These are phyloP conservation scores for Parachaetomium inaequale DNA, from an alignment of 495 filamentous ascomycete genomes.

Conservation along the genomic window DNA sequence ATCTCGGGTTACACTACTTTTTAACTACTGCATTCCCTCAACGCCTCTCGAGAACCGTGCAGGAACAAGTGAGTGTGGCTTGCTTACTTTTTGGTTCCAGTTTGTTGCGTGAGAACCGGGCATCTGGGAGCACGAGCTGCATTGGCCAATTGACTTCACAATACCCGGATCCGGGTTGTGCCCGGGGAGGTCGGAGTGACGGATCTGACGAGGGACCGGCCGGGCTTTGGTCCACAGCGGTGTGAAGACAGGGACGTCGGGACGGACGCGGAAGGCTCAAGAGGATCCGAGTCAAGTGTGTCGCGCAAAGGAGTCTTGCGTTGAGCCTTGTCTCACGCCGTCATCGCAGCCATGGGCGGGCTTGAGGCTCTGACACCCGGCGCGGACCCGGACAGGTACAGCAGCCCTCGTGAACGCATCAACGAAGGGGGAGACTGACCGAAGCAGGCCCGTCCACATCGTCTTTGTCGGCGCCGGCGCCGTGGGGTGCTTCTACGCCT, in stretches of 20 bases:
- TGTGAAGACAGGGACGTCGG: background rate
- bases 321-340: background rate
- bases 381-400: constrained; percentile 27
- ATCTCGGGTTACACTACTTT: background rate
- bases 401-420: background rate
- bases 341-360: constrained; percentile 15
- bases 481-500: constrained; percentile 59
- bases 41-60: background rate
- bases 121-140: too few species aligned
- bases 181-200: background rate
- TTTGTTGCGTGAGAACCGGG: too few species aligned
- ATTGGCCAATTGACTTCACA: too few species aligned
- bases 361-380: constrained; percentile 20
- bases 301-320: background rate
- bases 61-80: background rate
- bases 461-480: constrained; percentile 58
- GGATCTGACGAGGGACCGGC: background rate
- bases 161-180: too few species aligned
- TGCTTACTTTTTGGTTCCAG: too few species aligned
- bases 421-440: constrained; percentile 10
- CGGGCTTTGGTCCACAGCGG: too few species aligned
- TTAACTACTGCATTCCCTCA: background rate
- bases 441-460: constrained; percentile 43
- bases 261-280: too few species aligned
- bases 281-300: too few species aligned